Conservation (phyloP, 495 filamentous ascomycete species). For the Penicillium riverlandense region DNA sequence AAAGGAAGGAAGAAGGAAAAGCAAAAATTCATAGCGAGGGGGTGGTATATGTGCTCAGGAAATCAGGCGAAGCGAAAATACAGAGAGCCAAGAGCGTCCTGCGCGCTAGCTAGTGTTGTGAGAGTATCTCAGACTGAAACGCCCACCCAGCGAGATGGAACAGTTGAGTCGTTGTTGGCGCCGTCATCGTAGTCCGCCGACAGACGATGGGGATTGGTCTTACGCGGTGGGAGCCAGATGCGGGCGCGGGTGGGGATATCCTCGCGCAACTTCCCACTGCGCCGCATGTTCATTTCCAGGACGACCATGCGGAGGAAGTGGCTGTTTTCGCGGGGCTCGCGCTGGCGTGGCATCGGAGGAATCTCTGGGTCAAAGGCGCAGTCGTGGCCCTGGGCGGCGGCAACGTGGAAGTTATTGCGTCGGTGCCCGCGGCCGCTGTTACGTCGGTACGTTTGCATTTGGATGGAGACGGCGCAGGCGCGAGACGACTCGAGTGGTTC, state of each 20-base stretch:
- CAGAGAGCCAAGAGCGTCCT: constrained; percentile 4
- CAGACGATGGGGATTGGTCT: constrained; percentile 25
- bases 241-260: constrained; percentile 74
- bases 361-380: constrained; percentile 37
- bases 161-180: constrained; percentile 20
- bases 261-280: constrained; percentile 81
- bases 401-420: constrained; percentile 26
- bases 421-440: constrained; percentile 26
- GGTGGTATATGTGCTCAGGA: constrained; percentile 11
- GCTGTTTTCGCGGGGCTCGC: constrained; percentile 86
- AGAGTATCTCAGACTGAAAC: constrained; percentile 20
- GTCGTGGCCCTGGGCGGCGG: constrained; percentile 20
- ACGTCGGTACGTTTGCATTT: constrained; percentile 73
- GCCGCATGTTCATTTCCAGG: constrained; percentile 95
- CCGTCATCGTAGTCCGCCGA: constrained; percentile 27
- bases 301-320: constrained; percentile 93
- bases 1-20: constrained; percentile 5
- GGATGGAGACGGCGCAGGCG: constrained; percentile 68
- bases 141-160: constrained; percentile 38
- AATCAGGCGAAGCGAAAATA: neutral
- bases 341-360: constrained; percentile 57
- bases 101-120: constrained; percentile 4
- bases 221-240: constrained; percentile 82
- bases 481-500: constrained; percentile 18
- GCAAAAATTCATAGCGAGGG: too few relatives aligned